Evolutionary conservation across 306 rosid genomes (phyloP).

Genomic region (Canavalia gladiata): DNA sequence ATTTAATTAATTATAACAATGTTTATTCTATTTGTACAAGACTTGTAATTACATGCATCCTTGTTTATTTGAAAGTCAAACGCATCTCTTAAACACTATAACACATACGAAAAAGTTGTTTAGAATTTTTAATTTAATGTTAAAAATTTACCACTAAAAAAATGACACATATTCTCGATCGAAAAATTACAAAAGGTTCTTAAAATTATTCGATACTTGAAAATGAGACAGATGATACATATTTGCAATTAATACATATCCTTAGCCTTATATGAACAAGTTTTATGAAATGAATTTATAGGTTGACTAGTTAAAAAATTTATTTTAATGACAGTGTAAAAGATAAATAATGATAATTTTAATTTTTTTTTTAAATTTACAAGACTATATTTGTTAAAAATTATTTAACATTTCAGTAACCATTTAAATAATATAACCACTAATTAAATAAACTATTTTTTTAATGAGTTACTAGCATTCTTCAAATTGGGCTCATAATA

Average conservation of each 20-base stretch:
- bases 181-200: neutral
- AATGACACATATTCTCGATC: neutral
- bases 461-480: neutral
- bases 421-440: too few species aligned
- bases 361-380: too few species aligned
- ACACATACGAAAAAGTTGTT: neutral
- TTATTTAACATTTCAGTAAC: too few species aligned
- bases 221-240: conserved; percentile 18
- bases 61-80: neutral
- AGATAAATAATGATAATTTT: too few species aligned
- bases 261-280: neutral
- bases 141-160: neutral
- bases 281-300: conserved; percentile 27
- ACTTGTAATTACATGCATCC: too few species aligned
- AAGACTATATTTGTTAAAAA: too few species aligned
- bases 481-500: conserved; percentile 22
- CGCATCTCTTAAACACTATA: conserved; percentile 1
- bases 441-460: too few species aligned
- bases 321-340: too few species aligned
- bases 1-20: too few species aligned
- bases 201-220: neutral
- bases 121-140: neutral
- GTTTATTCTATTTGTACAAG: too few species aligned
- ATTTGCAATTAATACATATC: neutral
- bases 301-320: too few species aligned